Evolutionary conservation across 2,329 filamentous ascomycete genomes (phyloP).

Genomic region (Alternaria alternata): DNA sequence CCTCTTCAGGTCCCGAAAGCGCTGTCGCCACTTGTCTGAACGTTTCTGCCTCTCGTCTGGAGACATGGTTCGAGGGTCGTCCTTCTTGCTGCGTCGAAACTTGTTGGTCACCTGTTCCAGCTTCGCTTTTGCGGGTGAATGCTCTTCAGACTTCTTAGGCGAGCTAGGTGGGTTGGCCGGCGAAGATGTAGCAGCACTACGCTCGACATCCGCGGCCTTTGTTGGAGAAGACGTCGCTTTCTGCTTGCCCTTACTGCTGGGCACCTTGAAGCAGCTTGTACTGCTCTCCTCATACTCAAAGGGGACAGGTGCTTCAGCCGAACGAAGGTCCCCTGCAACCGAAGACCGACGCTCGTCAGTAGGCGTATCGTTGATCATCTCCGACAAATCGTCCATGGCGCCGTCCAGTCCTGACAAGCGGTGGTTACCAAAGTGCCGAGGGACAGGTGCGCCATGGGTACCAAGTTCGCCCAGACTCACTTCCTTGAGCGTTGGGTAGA

Average conservation of each 20-base stretch:
- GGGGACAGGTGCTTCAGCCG: slow-evolving; percentile 2
- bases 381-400: slow-evolving; percentile 50
- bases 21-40: slow-evolving; percentile 47
- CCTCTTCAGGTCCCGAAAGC: slow-evolving; percentile 46
- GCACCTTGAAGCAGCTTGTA: slow-evolving; percentile 44
- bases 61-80: slow-evolving; percentile 48
- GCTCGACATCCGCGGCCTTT: slow-evolving; percentile 26
- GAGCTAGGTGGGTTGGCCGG: slow-evolving; percentile 37
- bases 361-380: slow-evolving; percentile 33
- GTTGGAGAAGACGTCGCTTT: slow-evolving; percentile 36
- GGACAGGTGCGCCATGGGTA: slow-evolving; percentile 14
- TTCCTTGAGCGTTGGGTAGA: slow-evolving; percentile 36
- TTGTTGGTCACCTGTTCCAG: slow-evolving; percentile 58
- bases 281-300: slow-evolving; percentile 29
- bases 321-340: slow-evolving; percentile 13
- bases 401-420: slow-evolving; percentile 48
- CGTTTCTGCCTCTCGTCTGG: slow-evolving; percentile 48
- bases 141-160: slow-evolving; percentile 48
- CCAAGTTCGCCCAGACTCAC: slow-evolving; percentile 16
- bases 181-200: slow-evolving; percentile 31
- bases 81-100: slow-evolving; percentile 50
- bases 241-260: slow-evolving; percentile 43
- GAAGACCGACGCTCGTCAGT: slow-evolving; percentile 21
- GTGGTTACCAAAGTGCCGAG: slow-evolving; percentile 34
- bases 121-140: slow-evolving; percentile 56